phyloP scores from a whole-genome alignment of 2,329 filamentous ascomycete species.

The Elsinoe necatrix region DNA sequence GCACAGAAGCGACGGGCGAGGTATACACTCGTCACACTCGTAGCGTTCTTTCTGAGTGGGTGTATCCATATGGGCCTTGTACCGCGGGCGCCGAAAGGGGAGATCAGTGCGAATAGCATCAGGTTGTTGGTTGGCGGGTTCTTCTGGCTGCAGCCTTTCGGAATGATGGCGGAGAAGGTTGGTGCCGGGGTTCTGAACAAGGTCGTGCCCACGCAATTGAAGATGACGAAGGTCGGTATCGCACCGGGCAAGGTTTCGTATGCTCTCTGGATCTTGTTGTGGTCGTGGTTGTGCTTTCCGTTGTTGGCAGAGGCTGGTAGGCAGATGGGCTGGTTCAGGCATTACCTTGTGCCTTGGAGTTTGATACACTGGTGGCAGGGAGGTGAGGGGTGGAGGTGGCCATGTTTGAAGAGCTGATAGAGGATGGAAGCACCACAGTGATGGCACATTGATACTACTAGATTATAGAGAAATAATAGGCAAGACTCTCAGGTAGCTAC shows the following conservation, averaged over 20 bases:
- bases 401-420: not conserved
- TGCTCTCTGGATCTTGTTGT: slow-evolving; percentile 21
- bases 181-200: slow-evolving; percentile 15
- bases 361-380: slow-evolving; percentile 18
- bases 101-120: not conserved
- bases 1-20: slow-evolving; percentile 15
- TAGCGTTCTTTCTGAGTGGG: slow-evolving; percentile 26
- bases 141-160: slow-evolving; percentile 27
- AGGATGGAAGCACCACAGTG: not conserved
- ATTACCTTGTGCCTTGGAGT: not conserved
- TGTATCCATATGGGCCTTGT: slow-evolving; percentile 27
- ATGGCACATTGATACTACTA: no score
- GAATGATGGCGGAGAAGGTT: slow-evolving; percentile 22
- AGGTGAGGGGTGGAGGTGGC: not conserved
- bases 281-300: slow-evolving; percentile 22
- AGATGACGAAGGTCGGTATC: not conserved
- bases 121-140: slow-evolving; percentile 20
- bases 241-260: slow-evolving; percentile 17
- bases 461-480: no score
- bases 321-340: slow-evolving; percentile 22
- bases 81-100: slow-evolving; percentile 22
- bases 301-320: slow-evolving; percentile 22
- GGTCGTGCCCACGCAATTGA: not conserved
- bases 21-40: slow-evolving; percentile 21
- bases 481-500: not conserved